phyloP scores from a whole-genome alignment of 345 rosid genomes.

The Anacardium occidentale region DNA sequence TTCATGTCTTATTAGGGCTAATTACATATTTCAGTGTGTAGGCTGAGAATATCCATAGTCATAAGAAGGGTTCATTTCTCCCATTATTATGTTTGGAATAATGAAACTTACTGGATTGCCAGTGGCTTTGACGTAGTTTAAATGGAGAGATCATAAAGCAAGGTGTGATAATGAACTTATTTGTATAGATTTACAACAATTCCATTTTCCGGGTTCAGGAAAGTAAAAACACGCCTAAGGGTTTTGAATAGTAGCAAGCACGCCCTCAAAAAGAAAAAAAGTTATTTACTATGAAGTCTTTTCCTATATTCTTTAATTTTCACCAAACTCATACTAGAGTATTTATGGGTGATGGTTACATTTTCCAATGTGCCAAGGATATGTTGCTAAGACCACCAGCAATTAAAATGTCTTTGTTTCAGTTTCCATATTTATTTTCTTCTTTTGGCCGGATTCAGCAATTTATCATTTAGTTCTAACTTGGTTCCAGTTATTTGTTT shows the following conservation, averaged over 20 bases:
- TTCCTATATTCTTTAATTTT: not conserved
- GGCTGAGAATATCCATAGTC: not conserved
- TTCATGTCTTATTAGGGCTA: not conserved
- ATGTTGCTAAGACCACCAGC: not conserved
- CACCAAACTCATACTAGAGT: not conserved
- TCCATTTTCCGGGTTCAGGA: too few species aligned
- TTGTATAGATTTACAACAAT: not conserved
- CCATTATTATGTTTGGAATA: not conserved
- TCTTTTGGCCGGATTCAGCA: not conserved
- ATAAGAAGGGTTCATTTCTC: too few species aligned
- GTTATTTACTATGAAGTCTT: too few species aligned
- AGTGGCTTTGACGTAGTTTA: not conserved
- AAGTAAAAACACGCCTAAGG: too few species aligned
- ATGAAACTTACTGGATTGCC: not conserved
- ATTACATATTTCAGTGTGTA: not conserved
- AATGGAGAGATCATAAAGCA: not conserved
- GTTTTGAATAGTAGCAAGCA: too few species aligned
- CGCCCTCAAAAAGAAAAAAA: too few species aligned
- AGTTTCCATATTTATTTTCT: not conserved
- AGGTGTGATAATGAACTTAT: not conserved
- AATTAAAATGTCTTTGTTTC: not conserved
- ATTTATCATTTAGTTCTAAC: not conserved
- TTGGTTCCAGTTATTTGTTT: conserved; percentile 4
- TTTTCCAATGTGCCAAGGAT: not conserved
- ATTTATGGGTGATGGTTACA: not conserved